Evolutionary conservation across 2,329 filamentous ascomycete genomes (phyloP).

Genomic region (Elsinoe ampelina): DNA sequence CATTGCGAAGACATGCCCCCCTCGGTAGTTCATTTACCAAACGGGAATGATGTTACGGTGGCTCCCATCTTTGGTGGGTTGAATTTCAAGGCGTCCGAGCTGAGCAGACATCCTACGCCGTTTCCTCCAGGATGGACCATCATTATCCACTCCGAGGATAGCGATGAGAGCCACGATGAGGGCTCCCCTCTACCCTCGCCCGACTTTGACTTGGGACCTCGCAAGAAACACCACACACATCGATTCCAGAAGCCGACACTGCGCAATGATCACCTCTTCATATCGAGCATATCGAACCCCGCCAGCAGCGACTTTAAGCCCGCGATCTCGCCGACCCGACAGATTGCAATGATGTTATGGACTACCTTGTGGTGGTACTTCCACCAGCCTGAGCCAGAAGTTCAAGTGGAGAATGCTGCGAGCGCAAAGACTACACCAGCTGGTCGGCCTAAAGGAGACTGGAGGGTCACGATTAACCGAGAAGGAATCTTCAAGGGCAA

Average conservation of each 20-base stretch:
- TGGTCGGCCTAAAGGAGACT: constrained; percentile 73
- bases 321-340: constrained; percentile 68
- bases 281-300: constrained; percentile 83
- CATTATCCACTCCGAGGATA: constrained; percentile 63
- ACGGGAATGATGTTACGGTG: constrained; percentile 75
- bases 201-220: constrained; percentile 19
- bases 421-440: constrained; percentile 54
- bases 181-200: constrained; percentile 23
- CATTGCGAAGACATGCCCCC: constrained; percentile 29
- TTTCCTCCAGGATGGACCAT: constrained; percentile 88
- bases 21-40: constrained; percentile 61
- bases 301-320: constrained; percentile 74
- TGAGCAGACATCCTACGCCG: constrained; percentile 57
- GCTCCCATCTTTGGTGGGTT: constrained; percentile 84
- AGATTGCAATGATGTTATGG: constrained; percentile 96
- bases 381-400: constrained; percentile 67
- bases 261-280: constrained; percentile 72
- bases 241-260: constrained; percentile 68
- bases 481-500: constrained; percentile 82
- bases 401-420: constrained; percentile 52
- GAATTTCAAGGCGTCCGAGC: constrained; percentile 75
- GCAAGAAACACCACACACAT: constrained; percentile 40
- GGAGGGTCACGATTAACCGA: constrained; percentile 72
- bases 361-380: constrained; percentile 96
- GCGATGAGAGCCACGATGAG: constrained; percentile 28